phyloP scores from a whole-genome alignment of 805 yeast species.

The Starmerella vaccinii region DNA sequence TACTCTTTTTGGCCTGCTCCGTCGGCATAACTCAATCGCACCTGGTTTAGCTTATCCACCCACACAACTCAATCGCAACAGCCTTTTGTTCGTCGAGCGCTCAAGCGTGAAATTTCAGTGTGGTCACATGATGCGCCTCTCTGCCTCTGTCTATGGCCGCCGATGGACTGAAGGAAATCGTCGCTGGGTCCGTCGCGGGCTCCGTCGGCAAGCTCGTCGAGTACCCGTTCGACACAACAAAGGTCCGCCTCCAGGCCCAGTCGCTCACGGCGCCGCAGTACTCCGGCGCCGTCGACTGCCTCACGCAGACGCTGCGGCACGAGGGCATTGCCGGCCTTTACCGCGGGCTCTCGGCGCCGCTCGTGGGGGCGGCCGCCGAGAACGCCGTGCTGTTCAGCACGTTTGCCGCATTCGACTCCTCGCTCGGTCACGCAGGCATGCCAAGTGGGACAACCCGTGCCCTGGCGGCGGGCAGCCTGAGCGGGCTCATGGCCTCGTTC shows the following conservation, averaged over 20 bases:
- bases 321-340: slow-evolving; percentile 79
- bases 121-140: background rate
- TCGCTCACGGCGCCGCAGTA: slow-evolving; percentile 39
- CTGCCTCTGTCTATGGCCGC: background rate
- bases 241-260: slow-evolving; percentile 74
- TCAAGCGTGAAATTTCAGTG: no score
- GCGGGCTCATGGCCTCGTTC: slow-evolving; percentile 75
- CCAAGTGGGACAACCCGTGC: slow-evolving; percentile 33
- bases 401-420: slow-evolving; percentile 22
- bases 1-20: no score
- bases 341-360: slow-evolving; percentile 67
- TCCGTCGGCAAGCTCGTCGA: slow-evolving; percentile 75
- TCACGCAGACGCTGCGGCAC: slow-evolving; percentile 45
- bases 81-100: no score
- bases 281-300: slow-evolving; percentile 55
- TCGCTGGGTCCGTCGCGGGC: slow-evolving; percentile 48
- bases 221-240: slow-evolving; percentile 86
- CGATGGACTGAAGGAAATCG: slow-evolving; percentile 23
- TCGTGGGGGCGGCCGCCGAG: slow-evolving; percentile 84
- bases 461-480: slow-evolving; percentile 62
- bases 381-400: slow-evolving; percentile 64
- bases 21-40: no score
- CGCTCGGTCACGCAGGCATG: slow-evolving; percentile 11
- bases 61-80: no score
- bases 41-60: no score